phyloP scores from a whole-genome alignment of 2,329 filamentous ascomycete genomes.

The Trichoderma guizhouense region DNA sequence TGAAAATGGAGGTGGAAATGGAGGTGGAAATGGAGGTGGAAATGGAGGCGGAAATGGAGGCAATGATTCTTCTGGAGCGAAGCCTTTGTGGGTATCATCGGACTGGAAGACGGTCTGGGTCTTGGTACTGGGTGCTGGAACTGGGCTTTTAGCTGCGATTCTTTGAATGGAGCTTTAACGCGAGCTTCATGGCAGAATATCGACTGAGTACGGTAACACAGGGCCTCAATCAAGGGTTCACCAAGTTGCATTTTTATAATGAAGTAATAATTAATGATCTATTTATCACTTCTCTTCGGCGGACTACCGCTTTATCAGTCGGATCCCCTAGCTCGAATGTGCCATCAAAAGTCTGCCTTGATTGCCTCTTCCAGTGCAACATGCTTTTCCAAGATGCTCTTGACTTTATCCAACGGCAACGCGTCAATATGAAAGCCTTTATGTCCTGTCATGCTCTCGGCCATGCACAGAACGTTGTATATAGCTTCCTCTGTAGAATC shows the following conservation, averaged over 20 bases:
- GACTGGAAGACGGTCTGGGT: constrained; percentile 2
- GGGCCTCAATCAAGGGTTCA: background rate
- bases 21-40: background rate
- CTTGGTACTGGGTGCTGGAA: background rate
- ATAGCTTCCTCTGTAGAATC: constrained; percentile 65
- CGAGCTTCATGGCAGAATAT: background rate
- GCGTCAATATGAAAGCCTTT: constrained; percentile 48
- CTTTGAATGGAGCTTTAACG: background rate
- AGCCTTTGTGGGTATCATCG: background rate
- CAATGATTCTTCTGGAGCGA: background rate
- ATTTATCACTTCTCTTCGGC: no score
- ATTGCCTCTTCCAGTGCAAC: background rate
- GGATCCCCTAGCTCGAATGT: background rate
- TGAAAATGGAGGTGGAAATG: background rate
- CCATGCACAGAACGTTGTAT: constrained; percentile 61
- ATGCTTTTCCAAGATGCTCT: constrained; percentile 40
- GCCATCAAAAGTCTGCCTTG: background rate
- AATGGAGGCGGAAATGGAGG: background rate
- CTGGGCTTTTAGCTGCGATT: constrained; percentile 8
- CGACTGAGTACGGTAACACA: fast-evolving
- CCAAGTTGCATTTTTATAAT: background rate
- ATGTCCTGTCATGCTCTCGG: constrained; percentile 55
- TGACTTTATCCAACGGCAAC: constrained; percentile 45
- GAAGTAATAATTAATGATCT: background rate
- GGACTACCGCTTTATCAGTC: no score